These are phyloP conservation scores for Nymphaea colorata DNA, from an alignment of 164 flowering plant genomes.

Conservation along the genomic window DNA sequence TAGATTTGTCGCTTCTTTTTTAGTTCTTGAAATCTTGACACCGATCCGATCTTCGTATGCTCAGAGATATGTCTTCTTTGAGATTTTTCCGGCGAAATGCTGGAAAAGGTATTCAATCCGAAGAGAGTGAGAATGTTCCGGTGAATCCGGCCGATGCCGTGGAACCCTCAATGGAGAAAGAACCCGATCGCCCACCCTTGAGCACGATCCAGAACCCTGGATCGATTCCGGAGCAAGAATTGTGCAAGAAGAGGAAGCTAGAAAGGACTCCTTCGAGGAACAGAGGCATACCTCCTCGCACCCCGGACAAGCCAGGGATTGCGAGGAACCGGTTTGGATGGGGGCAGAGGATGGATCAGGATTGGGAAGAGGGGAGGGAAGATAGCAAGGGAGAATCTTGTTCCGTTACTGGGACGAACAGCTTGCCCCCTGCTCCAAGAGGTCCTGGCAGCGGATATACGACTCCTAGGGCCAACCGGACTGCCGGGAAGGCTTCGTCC, in stretches of 20 bases:
- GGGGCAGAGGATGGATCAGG: slow-evolving; percentile 35
- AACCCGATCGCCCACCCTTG: slow-evolving; percentile 45
- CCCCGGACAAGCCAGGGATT: slow-evolving; percentile 55
- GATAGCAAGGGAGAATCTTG: slow-evolving; percentile 25
- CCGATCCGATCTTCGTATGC: slow-evolving; percentile 22
- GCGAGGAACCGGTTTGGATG: slow-evolving; percentile 53
- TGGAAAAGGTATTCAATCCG: slow-evolving; percentile 29
- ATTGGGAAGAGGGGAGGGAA: slow-evolving; percentile 8
- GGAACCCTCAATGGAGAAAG: slow-evolving; percentile 12
- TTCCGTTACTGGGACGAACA: neutral
- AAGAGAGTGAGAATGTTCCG: slow-evolving; percentile 73
- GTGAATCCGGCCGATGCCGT: slow-evolving; percentile 24
- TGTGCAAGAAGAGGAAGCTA: slow-evolving; percentile 20
- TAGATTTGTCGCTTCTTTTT: neutral
- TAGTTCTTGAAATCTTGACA: neutral
- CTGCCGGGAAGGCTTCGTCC: slow-evolving; percentile 25
- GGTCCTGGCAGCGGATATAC: slow-evolving; percentile 14
- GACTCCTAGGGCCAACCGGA: slow-evolving; percentile 51
- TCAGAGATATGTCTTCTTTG: slow-evolving; percentile 42
- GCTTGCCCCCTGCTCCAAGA: neutral
- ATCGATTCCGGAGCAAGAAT: slow-evolving; percentile 27
- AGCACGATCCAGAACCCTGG: slow-evolving; percentile 50
- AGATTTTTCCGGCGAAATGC: slow-evolving; percentile 48
- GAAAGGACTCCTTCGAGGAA: slow-evolving; percentile 69
- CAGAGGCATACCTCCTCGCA: slow-evolving; percentile 41